These are phyloP conservation scores for Phytophthora pistaciae DNA, from an alignment of 352 stramenopile genomes.

Conservation along the genomic window DNA sequence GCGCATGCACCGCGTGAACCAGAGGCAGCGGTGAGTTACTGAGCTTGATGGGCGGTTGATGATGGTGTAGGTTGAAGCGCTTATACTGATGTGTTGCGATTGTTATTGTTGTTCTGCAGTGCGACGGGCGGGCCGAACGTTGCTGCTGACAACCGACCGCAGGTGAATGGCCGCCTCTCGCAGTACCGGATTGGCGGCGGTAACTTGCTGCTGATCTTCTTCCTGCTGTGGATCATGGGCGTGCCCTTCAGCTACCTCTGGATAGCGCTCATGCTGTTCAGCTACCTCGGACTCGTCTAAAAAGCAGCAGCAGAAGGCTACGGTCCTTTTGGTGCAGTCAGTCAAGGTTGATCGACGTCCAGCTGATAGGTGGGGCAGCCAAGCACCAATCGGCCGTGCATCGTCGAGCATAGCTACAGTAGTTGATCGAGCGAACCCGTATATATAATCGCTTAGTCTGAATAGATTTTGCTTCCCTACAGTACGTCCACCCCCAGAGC, in stretches of 20 bases:
- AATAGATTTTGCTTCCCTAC: constrained; percentile 45
- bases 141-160: constrained; percentile 36
- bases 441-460: constrained; percentile 47
- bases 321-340: constrained; percentile 1
- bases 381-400: neutral
- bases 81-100: constrained; percentile 14
- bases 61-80: neutral
- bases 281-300: constrained; percentile 78
- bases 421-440: constrained; percentile 29
- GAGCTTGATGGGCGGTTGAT: neutral
- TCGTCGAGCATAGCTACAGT: constrained; percentile 5
- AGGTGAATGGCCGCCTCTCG: constrained; percentile 51
- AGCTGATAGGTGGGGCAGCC: neutral
- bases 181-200: constrained; percentile 73
- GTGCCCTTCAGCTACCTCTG: constrained; percentile 84
- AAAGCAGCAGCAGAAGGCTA: constrained; percentile 1
- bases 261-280: constrained; percentile 81
- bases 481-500: neutral
- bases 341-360: neutral
- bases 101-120: constrained; percentile 17
- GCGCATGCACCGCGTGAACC: constrained; percentile 57
- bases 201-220: constrained; percentile 80
- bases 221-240: constrained; percentile 84
- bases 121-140: constrained; percentile 34
- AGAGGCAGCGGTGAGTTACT: constrained; percentile 55